These are phyloP conservation scores for Tubosaeta sp. DNA, from an alignment of 768 basidiomycete species.

Conservation along the genomic window DNA sequence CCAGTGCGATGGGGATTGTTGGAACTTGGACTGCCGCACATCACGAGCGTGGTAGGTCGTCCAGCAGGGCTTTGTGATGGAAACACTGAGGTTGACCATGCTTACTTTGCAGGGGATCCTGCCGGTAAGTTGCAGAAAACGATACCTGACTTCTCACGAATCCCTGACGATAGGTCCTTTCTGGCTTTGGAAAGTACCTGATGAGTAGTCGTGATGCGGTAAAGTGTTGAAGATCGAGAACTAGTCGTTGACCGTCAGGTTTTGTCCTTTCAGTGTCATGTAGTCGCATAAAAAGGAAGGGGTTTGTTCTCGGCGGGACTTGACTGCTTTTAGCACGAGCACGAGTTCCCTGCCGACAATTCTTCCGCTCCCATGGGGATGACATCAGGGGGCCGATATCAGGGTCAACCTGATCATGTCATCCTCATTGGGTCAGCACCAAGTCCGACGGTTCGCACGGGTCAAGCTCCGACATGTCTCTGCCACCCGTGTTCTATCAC, in stretches of 20 bases:
- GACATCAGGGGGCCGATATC: too few relatives aligned
- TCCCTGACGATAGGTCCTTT: constrained; percentile 49
- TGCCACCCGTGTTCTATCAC: constrained; percentile 73
- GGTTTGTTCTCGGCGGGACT: too few relatives aligned
- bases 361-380: too few relatives aligned
- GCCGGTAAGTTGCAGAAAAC: constrained; percentile 42
- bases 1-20: constrained; percentile 61
- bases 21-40: constrained; percentile 64
- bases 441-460: too few relatives aligned
- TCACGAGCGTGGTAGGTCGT: constrained; percentile 48
- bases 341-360: too few relatives aligned
- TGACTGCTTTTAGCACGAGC: too few relatives aligned
- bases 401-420: too few relatives aligned
- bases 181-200: constrained; percentile 64
- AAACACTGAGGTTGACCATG: background rate
- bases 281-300: too few relatives aligned
- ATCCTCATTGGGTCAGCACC: too few relatives aligned
- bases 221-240: background rate
- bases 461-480: constrained; percentile 14
- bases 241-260: background rate
- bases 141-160: background rate
- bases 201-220: constrained; percentile 25
- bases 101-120: constrained; percentile 51
- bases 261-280: background rate
- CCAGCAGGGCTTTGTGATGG: background rate